Base-by-base conservation (phyloP, 2,329 filamentous ascomycete genomes). In the Stagonosporopsis chrysanthemi region DNA sequence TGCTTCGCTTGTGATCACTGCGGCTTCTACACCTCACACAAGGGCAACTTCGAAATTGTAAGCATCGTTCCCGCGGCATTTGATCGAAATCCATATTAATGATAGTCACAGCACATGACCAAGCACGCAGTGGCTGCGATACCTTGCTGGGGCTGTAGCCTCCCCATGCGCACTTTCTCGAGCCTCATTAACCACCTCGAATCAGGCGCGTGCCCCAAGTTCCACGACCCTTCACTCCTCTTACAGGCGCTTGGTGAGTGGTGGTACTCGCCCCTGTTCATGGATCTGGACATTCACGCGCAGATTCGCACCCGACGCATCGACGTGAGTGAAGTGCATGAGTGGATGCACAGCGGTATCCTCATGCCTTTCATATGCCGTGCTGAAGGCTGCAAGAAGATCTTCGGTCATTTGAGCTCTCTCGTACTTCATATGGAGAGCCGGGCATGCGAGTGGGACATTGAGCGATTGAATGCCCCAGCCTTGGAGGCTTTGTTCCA, bases 161-260 rank as follows among this genome's bases (percentile, higher is more conserved):
- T 56, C 1, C 58, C 67, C 6, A 66, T 69, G 58, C 66, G 58
- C 56, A 71, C 62, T 23, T 62, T 64, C 47, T 71, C 65, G 19
- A 62, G 60, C 46, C 69, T 74, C 4, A 67, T 74, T 52, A 64
- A 67, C 40, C 73, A 75, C 45, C 64, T 75, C 62, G 86, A 87
- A 65, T 85, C 83, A 4, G 74, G 89, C 22, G 88, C 90, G 70
- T 90, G 92, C 70, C 84, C 84, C 17, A 82, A 88, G 28, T 87
- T 88, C 0, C 86, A 88, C 0, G 86, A 92, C 74, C 87, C 65
- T 1, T 35, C 57, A 2, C 56, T 57, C 17, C 59, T 75, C 23
- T 52, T 61, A 9, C 58, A 46, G 3, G 63, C 62, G 24, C 68
- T 75, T 1, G 72, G 73, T 7, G 66, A 61, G 28, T 74, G 70